These are phyloP conservation scores for Whalleya microplaca DNA, from an alignment of 2,329 filamentous ascomycete genomes.

Conservation along the genomic window DNA sequence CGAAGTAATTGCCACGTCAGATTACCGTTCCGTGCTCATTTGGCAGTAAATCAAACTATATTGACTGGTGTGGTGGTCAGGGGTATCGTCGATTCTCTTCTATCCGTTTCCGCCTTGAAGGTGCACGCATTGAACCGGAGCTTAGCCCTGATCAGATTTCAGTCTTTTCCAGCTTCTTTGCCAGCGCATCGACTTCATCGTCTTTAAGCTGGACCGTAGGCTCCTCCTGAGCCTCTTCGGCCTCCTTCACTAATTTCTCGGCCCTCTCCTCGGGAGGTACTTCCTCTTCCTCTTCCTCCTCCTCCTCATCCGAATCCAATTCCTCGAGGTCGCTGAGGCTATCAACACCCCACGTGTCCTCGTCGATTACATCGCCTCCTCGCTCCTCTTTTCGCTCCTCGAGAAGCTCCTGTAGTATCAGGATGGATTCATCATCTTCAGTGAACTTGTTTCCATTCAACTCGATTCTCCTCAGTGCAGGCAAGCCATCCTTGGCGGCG, in stretches of 20 bases:
- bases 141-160: constrained; percentile 44
- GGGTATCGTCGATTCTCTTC: constrained; percentile 21
- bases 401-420: constrained; percentile 70
- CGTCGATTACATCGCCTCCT: constrained; percentile 67
- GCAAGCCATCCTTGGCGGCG: constrained; percentile 70
- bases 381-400: constrained; percentile 77
- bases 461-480: constrained; percentile 81
- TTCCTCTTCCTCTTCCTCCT: constrained; percentile 69
- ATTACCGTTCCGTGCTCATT: constrained; percentile 3
- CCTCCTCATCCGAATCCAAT: constrained; percentile 67
- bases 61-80: constrained; percentile 1
- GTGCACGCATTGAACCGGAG: neutral
- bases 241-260: constrained; percentile 71
- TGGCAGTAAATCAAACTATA: constrained; percentile 4
- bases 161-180: constrained; percentile 76
- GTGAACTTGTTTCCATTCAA: constrained; percentile 95
- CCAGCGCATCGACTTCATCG: constrained; percentile 79
- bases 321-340: constrained; percentile 86
- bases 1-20: neutral
- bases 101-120: neutral
- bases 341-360: constrained; percentile 85
- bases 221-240: constrained; percentile 73
- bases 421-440: constrained; percentile 78
- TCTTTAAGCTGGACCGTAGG: constrained; percentile 73
- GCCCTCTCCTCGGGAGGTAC: constrained; percentile 64